A percentile compares a stretch with the other conserved stretches of the same genome.
Conservation (phyloP, 768 basidiomycete genomes). For the Cyclocybe aegerita region DNA sequence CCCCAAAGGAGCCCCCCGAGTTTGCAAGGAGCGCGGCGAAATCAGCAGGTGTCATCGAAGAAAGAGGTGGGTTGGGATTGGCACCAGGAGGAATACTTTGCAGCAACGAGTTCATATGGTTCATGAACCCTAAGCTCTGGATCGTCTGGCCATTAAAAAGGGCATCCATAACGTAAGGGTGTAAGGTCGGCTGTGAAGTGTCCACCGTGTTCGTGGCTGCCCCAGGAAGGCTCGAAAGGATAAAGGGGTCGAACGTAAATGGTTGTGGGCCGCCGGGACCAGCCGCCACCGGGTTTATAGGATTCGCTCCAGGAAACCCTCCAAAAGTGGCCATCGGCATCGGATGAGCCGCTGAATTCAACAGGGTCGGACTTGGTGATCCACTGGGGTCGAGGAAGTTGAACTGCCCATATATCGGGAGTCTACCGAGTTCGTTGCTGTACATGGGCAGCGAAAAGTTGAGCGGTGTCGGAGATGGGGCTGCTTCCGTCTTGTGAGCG, state of each 20-base stretch:
- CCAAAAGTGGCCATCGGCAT: no score
- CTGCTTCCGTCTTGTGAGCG: not conserved
- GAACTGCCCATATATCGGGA: slow-evolving; percentile 48
- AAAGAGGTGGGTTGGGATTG: no score
- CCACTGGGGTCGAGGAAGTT: slow-evolving; percentile 30
- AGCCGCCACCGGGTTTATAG: no score
- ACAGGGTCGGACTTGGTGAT: not conserved
- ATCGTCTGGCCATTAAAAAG: slow-evolving; percentile 7
- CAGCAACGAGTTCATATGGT: not conserved
- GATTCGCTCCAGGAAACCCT: no score
- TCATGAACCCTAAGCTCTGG: not conserved
- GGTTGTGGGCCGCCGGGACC: no score
- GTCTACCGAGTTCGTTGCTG: slow-evolving; percentile 54
- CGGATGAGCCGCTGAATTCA: no score
- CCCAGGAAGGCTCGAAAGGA: slow-evolving; percentile 5
- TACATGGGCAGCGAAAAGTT: slow-evolving; percentile 49
- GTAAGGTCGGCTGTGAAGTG: not conserved
- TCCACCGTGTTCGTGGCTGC: not conserved
- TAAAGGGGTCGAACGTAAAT: not conserved
- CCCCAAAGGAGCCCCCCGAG: no score
- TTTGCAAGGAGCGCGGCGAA: no score
- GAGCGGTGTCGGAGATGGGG: slow-evolving; percentile 14
- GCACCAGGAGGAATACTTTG: not conserved
- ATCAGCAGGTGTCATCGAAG: no score
- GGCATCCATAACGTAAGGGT: slow-evolving; percentile 9